Evolutionary conservation across 2,329 filamentous ascomycete genomes (phyloP).

Genomic region (Sporothrix pallida): DNA sequence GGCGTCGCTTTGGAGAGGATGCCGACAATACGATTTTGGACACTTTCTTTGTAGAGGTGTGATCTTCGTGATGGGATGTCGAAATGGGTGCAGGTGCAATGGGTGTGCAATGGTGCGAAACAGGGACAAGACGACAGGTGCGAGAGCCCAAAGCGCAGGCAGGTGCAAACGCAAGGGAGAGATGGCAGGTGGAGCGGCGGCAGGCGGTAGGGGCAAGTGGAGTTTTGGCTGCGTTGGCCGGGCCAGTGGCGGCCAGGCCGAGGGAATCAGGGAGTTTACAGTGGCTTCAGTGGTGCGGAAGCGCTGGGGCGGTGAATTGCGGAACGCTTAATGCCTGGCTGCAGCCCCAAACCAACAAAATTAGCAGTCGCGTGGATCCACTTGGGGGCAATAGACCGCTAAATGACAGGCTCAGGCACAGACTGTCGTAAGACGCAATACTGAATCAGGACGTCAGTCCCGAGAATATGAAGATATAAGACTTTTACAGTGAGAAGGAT

Average conservation of each 20-base stretch:
- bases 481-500: neutral
- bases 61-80: constrained; percentile 24
- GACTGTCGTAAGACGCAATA: no score
- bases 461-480: neutral
- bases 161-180: constrained; percentile 1
- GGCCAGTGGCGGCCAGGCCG: constrained; percentile 11
- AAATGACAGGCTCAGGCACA: neutral
- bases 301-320: neutral
- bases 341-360: neutral
- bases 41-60: neutral
- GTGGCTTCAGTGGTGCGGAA: neutral
- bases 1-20: neutral
- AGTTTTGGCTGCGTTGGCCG: neutral
- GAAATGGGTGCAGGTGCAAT: neutral
- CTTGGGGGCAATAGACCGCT: neutral
- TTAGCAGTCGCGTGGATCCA: neutral
- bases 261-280: neutral
- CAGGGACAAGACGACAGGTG: constrained; percentile 15
- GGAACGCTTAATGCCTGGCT: neutral
- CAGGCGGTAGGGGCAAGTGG: neutral
- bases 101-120: constrained; percentile 4
- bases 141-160: constrained; percentile 14
- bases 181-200: neutral
- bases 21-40: neutral
- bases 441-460: constrained; percentile 8